These are phyloP conservation scores for Alternaria alternata DNA, from an alignment of 2,329 filamentous ascomycete genomes.

Conservation along the genomic window DNA sequence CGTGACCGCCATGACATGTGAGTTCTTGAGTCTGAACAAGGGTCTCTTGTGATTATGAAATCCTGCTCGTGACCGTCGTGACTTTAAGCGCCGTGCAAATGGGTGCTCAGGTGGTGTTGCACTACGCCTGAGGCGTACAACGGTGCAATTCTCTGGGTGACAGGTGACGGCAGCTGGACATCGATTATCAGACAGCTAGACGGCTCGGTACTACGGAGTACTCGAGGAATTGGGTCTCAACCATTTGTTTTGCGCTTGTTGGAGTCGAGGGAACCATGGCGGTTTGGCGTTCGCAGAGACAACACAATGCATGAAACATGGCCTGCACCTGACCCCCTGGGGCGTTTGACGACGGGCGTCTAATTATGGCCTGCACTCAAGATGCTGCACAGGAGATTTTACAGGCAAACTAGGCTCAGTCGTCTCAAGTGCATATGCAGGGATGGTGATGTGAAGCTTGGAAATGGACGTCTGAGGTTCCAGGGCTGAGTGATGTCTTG, in stretches of 20 bases:
- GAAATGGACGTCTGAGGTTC: slow-evolving; percentile 15
- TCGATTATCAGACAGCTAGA: neutral
- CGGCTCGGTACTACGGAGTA: neutral
- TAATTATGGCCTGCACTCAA: slow-evolving; percentile 26
- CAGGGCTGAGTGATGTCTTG: slow-evolving; percentile 20
- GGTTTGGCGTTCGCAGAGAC: slow-evolving; percentile 7
- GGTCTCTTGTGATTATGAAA: neutral
- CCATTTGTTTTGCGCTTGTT: slow-evolving; percentile 10
- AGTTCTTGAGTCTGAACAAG: neutral
- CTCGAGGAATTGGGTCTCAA: neutral
- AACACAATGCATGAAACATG: slow-evolving; percentile 5
- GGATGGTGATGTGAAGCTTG: slow-evolving; percentile 10
- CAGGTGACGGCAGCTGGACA: slow-evolving; percentile 1
- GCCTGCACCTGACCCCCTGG: slow-evolving; percentile 22
- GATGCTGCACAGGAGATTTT: slow-evolving; percentile 16
- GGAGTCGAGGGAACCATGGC: slow-evolving; percentile 8
- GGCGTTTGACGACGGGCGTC: slow-evolving; percentile 34
- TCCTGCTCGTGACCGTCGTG: slow-evolving; percentile 2
- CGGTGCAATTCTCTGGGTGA: neutral
- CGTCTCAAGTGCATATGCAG: slow-evolving; percentile 14
- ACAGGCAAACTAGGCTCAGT: slow-evolving; percentile 11
- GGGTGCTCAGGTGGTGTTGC: slow-evolving; percentile 9
- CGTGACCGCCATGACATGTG: neutral
- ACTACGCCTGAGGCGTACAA: slow-evolving; percentile 12
- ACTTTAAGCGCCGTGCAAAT: slow-evolving; percentile 9